These are phyloP conservation scores for Haematococcus lacustris DNA, from an alignment of 139 green algal genomes.

Conservation along the genomic window DNA sequence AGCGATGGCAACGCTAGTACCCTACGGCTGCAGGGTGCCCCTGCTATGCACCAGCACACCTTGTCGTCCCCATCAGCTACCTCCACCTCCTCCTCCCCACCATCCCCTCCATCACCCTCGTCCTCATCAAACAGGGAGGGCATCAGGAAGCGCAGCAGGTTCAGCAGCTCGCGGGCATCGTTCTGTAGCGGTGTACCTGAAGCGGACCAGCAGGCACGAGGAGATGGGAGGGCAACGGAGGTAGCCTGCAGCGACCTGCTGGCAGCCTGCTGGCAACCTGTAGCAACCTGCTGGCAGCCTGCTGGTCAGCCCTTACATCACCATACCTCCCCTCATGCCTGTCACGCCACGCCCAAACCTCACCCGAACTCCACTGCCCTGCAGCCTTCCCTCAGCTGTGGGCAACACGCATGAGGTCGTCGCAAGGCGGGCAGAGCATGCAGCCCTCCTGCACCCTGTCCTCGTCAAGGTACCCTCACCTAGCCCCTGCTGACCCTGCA, in stretches of 20 bases:
- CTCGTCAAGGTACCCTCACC: too few species aligned
- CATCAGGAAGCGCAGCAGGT: conserved; percentile 84
- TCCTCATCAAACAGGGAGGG: conserved; percentile 62
- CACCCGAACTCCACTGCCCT: too few species aligned
- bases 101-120: conserved; percentile 26
- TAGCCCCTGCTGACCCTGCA: too few species aligned
- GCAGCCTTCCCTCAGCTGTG: too few species aligned
- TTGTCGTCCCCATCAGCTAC: background rate
- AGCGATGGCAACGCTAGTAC: background rate
- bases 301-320: too few species aligned
- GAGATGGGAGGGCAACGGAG: background rate
- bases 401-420: too few species aligned
- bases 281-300: background rate
- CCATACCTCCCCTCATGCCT: too few species aligned
- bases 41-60: background rate
- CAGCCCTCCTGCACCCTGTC: too few species aligned
- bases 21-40: background rate
- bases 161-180: conserved; percentile 79
- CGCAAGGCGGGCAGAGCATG: too few species aligned
- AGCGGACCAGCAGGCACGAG: background rate
- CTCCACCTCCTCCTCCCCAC: conserved; percentile 43
- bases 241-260: too few species aligned
- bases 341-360: too few species aligned
- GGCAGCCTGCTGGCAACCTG: too few species aligned
- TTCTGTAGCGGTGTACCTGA: conserved; percentile 90